A percentile compares a stretch with the other conserved stretches of the same genome.
Evolutionary conservation across 352 stramenopile genomes (phyloP).

Genomic region (Halophytophthora batemanensis): DNA sequence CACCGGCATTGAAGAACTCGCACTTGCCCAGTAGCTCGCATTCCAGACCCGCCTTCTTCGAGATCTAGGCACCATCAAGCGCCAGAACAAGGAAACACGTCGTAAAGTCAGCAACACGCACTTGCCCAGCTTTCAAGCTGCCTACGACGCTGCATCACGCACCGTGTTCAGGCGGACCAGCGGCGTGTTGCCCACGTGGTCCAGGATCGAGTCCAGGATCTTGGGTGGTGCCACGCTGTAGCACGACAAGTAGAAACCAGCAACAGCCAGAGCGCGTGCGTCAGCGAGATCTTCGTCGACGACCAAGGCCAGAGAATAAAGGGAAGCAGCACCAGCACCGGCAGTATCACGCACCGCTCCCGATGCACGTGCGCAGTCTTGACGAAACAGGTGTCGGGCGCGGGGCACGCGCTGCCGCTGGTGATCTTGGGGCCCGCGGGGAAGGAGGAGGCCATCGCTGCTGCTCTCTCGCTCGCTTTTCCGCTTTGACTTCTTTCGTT

Average conservation of each 20-base stretch:
- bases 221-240: constrained; percentile 52
- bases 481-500: not conserved
- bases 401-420: constrained; percentile 36
- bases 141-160: not conserved
- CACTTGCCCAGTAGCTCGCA: constrained; percentile 92
- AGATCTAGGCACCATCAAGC: constrained; percentile 33
- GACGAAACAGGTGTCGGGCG: constrained; percentile 63
- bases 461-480: not conserved
- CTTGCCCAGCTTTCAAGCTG: not conserved
- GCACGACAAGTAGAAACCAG: not conserved
- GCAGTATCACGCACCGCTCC: constrained; percentile 24
- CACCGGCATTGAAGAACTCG: constrained; percentile 91
- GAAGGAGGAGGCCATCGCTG: constrained; percentile 1
- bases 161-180: constrained; percentile 91
- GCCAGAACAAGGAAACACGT: not conserved
- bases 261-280: too few relatives aligned
- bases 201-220: constrained; percentile 92
- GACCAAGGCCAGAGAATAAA: not conserved
- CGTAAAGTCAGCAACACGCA: not conserved
- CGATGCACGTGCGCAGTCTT: constrained; percentile 66
- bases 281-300: too few relatives aligned
- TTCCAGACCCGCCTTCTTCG: constrained; percentile 65
- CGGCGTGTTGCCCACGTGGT: constrained; percentile 94
- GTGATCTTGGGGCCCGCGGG: constrained; percentile 21
- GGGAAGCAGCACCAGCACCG: too few relatives aligned